Base-by-base conservation (phyloP, 306 rosid genomes). In the Castanopsis chinensis region DNA sequence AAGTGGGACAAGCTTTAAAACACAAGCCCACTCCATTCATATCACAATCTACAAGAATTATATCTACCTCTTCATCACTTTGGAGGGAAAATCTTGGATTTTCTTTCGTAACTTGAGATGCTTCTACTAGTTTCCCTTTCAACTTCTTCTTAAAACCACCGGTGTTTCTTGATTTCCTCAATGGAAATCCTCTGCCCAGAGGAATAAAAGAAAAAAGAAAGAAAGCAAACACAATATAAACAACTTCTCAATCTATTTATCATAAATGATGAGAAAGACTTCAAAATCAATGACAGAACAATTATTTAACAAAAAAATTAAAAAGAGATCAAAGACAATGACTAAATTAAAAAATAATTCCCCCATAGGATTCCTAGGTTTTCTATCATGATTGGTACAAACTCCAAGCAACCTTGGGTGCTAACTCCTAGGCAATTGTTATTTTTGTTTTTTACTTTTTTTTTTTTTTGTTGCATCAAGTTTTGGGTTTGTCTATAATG, bases 61-160 rank as follows among this genome's bases (percentile, higher is more conserved):
- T 88, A 90, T 77, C 90, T 76, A 92, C 90, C 83, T 90, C 94
- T 76, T 88, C 94, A 25, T 86, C 74, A 52, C 86, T 79, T 81
- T 92, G 97, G 84, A 81, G 92, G 69, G 97, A 88, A 81, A 85
- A 92, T 69, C 90, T 88, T 72, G 97, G 97, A 69, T 92, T 90
- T 76, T 89, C 97, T 83, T 79, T 92, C 81, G 90, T 90, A 90
- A 85, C 88, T 88, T 92, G 94, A 75, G 88, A 91, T 77, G 87
- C 79, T 79, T 92, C 97, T 23, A 92, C 90, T 75, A 92, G 86
- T 87, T 92, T 94, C 84, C 94, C 86, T 1, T 94, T 94, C 84
- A 92, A 87, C 88, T 92, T 90, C 89, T 92, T 92, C 33, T 87
- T 59, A n/a, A 83, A 92, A 92, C 97, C 97, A 90, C 20, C 92